phyloP scores from a whole-genome alignment of 2,329 filamentous ascomycete genomes.

The Ascochyta lentis region DNA sequence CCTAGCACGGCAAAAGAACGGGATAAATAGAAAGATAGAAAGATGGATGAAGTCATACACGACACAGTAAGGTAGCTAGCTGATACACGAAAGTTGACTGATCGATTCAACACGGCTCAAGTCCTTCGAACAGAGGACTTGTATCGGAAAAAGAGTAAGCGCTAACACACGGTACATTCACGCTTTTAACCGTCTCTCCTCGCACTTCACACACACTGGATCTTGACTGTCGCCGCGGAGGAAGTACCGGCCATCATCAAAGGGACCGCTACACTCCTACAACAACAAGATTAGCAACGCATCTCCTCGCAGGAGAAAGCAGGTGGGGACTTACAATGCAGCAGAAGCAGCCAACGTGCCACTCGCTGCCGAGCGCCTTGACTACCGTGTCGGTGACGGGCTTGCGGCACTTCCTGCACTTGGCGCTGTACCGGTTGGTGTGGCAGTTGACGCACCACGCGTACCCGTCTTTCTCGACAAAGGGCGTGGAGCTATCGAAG shows the following conservation, averaged over 20 bases:
- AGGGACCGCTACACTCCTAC: slow-evolving; percentile 65
- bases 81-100: no score
- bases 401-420: slow-evolving; percentile 83
- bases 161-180: slow-evolving; percentile 29
- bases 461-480: slow-evolving; percentile 97
- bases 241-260: slow-evolving; percentile 69
- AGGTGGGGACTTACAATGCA: slow-evolving; percentile 72
- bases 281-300: background rate
- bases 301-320: no score
- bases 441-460: slow-evolving; percentile 96
- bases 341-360: slow-evolving; percentile 91
- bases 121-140: no score
- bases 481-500: slow-evolving; percentile 71
- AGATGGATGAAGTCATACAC: no score
- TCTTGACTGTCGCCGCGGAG: slow-evolving; percentile 64
- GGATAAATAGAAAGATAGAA: no score
- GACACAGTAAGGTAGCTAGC: no score
- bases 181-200: slow-evolving; percentile 67
- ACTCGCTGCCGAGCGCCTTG: slow-evolving; percentile 86
- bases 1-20: no score
- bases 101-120: no score
- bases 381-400: slow-evolving; percentile 91
- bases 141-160: no score
- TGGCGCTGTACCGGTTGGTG: slow-evolving; percentile 86
- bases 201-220: slow-evolving; percentile 68